Percentiles rank a stretch among this genome's conserved stretches.
phyloP scores from a whole-genome alignment of 495 filamentous ascomycete species.

The Usnea hakonensis region DNA sequence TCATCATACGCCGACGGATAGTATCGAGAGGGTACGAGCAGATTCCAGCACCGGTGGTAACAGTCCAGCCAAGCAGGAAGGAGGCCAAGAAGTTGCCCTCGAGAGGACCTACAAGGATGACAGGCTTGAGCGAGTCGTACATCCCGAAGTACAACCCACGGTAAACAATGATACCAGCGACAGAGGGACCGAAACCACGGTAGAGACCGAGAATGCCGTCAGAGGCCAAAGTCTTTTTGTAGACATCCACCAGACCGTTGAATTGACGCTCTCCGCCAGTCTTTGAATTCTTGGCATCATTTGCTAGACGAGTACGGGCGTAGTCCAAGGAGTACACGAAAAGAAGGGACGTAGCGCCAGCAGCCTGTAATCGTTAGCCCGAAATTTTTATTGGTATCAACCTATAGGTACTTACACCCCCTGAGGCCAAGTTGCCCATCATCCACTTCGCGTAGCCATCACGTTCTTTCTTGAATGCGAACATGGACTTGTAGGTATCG shows the following conservation, averaged over 20 bases:
- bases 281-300: constrained; percentile 97
- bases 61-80: constrained; percentile 96
- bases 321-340: constrained; percentile 99
- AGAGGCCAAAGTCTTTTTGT: constrained; percentile 98
- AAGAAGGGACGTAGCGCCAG: constrained; percentile 98
- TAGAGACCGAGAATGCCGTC: constrained; percentile 99
- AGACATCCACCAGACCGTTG: constrained; percentile 98
- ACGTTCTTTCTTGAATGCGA: constrained; percentile 99
- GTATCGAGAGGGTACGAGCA: constrained; percentile 99
- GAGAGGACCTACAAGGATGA: constrained; percentile 83
- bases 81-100: constrained; percentile 98
- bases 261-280: constrained; percentile 97
- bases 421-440: constrained; percentile 98
- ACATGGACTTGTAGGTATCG: constrained; percentile 99
- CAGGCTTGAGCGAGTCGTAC: constrained; percentile 99
- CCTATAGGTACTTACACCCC: constrained; percentile 71
- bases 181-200: constrained; percentile 99
- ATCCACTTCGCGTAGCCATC: constrained; percentile 99
- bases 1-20: constrained; percentile 99
- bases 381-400: neutral
- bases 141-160: constrained; percentile 99
- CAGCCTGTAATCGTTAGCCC: constrained; percentile 53
- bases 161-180: constrained; percentile 98
- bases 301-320: constrained; percentile 99
- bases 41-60: constrained; percentile 99